Evolutionary conservation across 1,284 basidiomycete species (phyloP), one percentile per base, ranked within the genome.

Genomic region (Cryptococcus wingfieldii): DNA sequence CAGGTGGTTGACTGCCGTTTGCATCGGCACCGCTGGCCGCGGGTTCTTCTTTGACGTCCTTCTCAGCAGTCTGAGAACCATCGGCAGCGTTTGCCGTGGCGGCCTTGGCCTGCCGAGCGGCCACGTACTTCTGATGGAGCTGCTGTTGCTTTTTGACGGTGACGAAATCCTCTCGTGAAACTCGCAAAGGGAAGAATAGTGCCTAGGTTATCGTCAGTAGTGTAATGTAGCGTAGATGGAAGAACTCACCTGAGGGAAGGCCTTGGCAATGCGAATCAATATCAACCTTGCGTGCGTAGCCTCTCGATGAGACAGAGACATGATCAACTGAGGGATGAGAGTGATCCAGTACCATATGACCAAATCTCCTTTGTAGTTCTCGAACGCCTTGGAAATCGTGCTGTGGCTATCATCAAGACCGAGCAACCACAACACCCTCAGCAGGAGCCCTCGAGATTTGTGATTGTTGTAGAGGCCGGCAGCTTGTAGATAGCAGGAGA

Each of bases 321-420:
- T 77, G 62, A 94, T 86, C n/a, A 99, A 82, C 71, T 99, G 96
- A 14, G 96, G 96, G 50, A 98, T 94, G 55, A 98, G 82, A 1
- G 94, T 90, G 67, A 98, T 96, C 96, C 96, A 99, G 77, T 93
- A 97, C 96, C 96, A 99, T 65, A 90, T 89, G 12, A 93, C 93
- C 7, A 90, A 85, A 68, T 98, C 96, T 58, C 96, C 96, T 74
- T 94, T 95, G 80, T 96, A 98, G 41, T 86, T 88, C 69, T 98
- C 95, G 69, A 98, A 98, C 1, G 92, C 90, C 59, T 87, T 86
- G 25, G 90, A 87, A 54, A 98, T 88, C 18, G 72, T 75, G 49
- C 79, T 80, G 28, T 81, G 80, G 25, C 78, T 80, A 66, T 99
- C 95, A 73, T 99, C 96, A 38, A 97, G 81, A 67, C 90, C 92